Base-by-base conservation (phyloP, 345 rosid species). In the Gossypium rotundifolium region DNA sequence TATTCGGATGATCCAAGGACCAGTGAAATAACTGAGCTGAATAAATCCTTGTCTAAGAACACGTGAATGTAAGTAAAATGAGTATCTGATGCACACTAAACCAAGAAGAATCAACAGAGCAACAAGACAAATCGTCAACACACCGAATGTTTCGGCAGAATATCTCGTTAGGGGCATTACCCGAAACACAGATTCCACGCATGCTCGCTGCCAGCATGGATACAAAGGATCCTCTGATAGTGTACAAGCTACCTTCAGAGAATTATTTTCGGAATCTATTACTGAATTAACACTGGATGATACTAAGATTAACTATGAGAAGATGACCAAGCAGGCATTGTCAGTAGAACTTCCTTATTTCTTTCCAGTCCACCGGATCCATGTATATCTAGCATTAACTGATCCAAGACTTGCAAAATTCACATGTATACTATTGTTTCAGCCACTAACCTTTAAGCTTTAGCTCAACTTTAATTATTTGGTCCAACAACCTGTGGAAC, bases 141-240 rank as follows among this genome's bases (percentile, higher is more conserved):
- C 92, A 87, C 98, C 99, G 88, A 95, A 86, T 79, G 91, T 94
- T 88, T 93, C 98, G 94, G 99, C 85, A 88, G 84, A 83, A 83
- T 83, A 73, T 87, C 90, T 88, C 81, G 87, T 88, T 93, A 84
- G 98, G 98, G 97, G 98, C 99, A 95, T 95, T 85, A 95, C 98
- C 98, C 97, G 84, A 87, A 86, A 77, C 87, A 91, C 94, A 85
- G 88, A 86, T 85, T 90, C 93, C 98, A 88, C 90, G 92, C 95
- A 93, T 95, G 94, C 97, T 93, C 94, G 90, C 94, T 81, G 85
- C 97, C 92, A 95, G 99, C 98, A 95, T 93, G 93, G 97, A 88
- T 91, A 81, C 97, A 88, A 81, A 71, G 81, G 69, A 78, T 68
- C 84, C 93, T 84, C 81, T 64, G 81, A 85, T 80, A 71, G 76